Conservation (phyloP, 2,329 filamentous ascomycete genomes). For the Cryphonectria naterciae region DNA sequence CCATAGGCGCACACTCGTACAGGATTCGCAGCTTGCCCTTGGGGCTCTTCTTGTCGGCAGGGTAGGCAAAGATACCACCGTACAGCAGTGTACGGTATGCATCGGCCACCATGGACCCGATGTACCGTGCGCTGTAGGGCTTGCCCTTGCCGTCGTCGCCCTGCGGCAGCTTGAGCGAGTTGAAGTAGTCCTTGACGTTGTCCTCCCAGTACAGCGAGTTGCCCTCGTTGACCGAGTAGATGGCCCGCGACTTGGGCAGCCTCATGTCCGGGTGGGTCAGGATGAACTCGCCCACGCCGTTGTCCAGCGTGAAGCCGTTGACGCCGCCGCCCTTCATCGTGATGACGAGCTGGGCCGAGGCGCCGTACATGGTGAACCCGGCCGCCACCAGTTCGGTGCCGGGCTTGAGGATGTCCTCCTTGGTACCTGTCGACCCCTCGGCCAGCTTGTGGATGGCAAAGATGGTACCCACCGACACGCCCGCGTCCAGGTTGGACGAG, state of each 20-base stretch:
- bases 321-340: constrained; percentile 92
- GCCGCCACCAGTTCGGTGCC: constrained; percentile 90
- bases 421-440: constrained; percentile 72
- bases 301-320: constrained; percentile 98
- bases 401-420: constrained; percentile 85
- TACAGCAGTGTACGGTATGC: constrained; percentile 95
- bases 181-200: constrained; percentile 83
- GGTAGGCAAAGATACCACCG: constrained; percentile 96
- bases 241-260: constrained; percentile 77
- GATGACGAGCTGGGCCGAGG: constrained; percentile 92
- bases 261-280: constrained; percentile 94
- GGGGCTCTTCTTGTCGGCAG: constrained; percentile 95
- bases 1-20: constrained; percentile 99
- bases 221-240: constrained; percentile 99
- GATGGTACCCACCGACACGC: constrained; percentile 97
- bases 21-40: constrained; percentile 97
- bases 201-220: constrained; percentile 98
- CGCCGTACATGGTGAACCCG: constrained; percentile 99
- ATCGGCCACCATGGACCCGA: constrained; percentile 97
- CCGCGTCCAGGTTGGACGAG: constrained; percentile 95
- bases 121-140: constrained; percentile 94
- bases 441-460: constrained; percentile 91
- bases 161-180: constrained; percentile 81
- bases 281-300: constrained; percentile 97
- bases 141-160: constrained; percentile 75